Base-by-base conservation (phyloP, 208 protist genomes). In the Tritrichomonas musculus region DNA sequence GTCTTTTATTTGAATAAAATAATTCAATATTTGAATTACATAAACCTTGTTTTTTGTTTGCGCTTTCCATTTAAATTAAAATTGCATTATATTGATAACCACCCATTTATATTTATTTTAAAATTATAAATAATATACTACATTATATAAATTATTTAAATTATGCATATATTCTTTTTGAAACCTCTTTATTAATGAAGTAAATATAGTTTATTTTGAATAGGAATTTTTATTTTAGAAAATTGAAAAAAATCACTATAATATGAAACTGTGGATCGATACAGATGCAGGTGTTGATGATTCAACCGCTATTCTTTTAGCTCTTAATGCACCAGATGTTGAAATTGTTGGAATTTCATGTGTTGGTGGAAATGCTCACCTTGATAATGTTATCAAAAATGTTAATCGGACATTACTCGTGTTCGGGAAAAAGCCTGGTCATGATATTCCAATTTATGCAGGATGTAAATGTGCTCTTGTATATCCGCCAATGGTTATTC, bases 311-410 rank as follows among this genome's bases (percentile, higher is more conserved):
- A 88, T 88, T 88, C 41, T 88, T 50, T 41, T 88, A 33, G 8
- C 25, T 20, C 44, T 88, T 55, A 39, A 53, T 47, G 0, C 9
- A 17, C 77, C 77, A 30, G 47, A 88, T 60, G 47, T 88, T 2
- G 77, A 88, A 39, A 57, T 88, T 39, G 20, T 88, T 60, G 77
- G 77, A 36, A 88, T 88, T 88, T 88, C 77, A 22, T 88, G 77
- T 47, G 20, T 88, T 50, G 77, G 77, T 60, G 77, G 77, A 49
- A 88, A 88, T 57, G 27, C 77, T 33, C 39, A 25, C 39, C 47
- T 88, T 36, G 41, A 49, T 13, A 88, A 88, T 39, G 77, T 88
- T 0, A 36, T 57, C 2, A 5, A 36, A 39, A 88, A 88, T 39
- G 77, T 88, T 20, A 39, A 22, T 5, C 25, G 47, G 39, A 88